phyloP scores from a whole-genome alignment of 2,329 filamentous ascomycete species.

The Botrytis galanthina region DNA sequence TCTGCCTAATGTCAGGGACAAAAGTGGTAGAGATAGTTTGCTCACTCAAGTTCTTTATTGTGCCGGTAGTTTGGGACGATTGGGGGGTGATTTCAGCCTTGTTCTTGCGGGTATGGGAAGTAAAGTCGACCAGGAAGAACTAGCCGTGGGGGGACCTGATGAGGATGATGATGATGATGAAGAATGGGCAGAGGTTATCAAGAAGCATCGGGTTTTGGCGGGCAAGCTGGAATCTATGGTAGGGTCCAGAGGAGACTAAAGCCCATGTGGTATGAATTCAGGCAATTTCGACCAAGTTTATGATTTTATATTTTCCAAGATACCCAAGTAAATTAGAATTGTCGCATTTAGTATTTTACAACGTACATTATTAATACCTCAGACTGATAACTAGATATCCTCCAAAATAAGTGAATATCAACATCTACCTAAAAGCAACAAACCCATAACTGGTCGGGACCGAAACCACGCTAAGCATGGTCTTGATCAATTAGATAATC shows the following conservation, averaged over 20 bases:
- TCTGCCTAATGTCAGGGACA: constrained; percentile 77
- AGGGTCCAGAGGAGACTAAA: constrained; percentile 40
- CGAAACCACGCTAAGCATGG: constrained; percentile 4
- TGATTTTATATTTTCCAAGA: constrained; percentile 4
- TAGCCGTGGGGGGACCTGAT: constrained; percentile 44
- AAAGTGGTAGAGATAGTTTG: constrained; percentile 77
- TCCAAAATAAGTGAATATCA: not conserved
- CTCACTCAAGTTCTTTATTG: constrained; percentile 92
- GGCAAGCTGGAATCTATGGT: constrained; percentile 72
- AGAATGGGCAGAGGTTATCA: constrained; percentile 87
- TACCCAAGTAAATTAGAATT: constrained; percentile 8
- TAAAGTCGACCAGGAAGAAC: constrained; percentile 38
- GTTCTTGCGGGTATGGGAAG: constrained; percentile 63
- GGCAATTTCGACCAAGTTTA: not conserved
- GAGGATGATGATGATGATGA: constrained; percentile 52
- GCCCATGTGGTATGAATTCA: not conserved
- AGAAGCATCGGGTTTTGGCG: constrained; percentile 80
- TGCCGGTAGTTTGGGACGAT: constrained; percentile 80
- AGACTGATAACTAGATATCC: not conserved
- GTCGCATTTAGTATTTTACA: not conserved
- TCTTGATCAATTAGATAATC: constrained; percentile 11
- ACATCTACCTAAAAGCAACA: not conserved
- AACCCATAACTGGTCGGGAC: not conserved
- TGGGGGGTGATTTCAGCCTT: constrained; percentile 91
- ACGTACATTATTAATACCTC: not conserved